Evolutionary conservation across 1,284 basidiomycete genomes (phyloP).

Genomic region (Leccinum pachyderme): DNA sequence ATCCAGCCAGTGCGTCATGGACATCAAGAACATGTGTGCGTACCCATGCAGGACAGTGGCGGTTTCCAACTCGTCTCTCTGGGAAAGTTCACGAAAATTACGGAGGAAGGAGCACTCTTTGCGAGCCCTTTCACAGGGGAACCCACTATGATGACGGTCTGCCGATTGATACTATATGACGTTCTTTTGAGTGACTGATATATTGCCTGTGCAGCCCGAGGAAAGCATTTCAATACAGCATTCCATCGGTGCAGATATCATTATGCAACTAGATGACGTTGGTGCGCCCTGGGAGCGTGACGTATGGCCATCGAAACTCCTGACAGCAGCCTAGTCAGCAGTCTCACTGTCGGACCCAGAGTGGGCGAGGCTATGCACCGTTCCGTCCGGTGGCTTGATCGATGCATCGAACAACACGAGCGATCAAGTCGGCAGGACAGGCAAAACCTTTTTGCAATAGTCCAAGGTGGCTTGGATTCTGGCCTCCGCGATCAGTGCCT

Average conservation of each 20-base stretch:
- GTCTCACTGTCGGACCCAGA: slow-evolving; percentile 69
- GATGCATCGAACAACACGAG: slow-evolving; percentile 75
- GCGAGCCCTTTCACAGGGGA: slow-evolving; percentile 79
- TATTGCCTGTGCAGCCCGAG: slow-evolving; percentile 57
- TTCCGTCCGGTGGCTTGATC: slow-evolving; percentile 81
- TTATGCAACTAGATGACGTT: slow-evolving; percentile 90
- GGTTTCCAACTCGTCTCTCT: slow-evolving; percentile 86
- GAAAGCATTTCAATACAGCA: slow-evolving; percentile 86
- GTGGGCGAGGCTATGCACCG: slow-evolving; percentile 82
- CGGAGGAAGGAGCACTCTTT: slow-evolving; percentile 83
- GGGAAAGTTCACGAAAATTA: slow-evolving; percentile 79
- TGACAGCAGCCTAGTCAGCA: slow-evolving; percentile 52
- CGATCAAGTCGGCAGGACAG: slow-evolving; percentile 55
- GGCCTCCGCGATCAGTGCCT: slow-evolving; percentile 70
- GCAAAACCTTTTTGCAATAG: slow-evolving; percentile 85
- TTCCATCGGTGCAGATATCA: slow-evolving; percentile 83
- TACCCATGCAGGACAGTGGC: slow-evolving; percentile 64
- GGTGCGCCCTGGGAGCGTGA: slow-evolving; percentile 45
- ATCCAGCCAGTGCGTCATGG: slow-evolving; percentile 4
- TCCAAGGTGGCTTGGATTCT: slow-evolving; percentile 78
- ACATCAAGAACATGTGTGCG: background rate
- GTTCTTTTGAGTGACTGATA: slow-evolving; percentile 14
- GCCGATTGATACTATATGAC: slow-evolving; percentile 18
- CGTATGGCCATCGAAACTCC: background rate
- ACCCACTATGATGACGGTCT: slow-evolving; percentile 78